A percentile compares a stretch with the other conserved stretches of the same genome.
phyloP scores from a whole-genome alignment of 768 basidiomycete genomes.

The Tylopilus subfusipes region DNA sequence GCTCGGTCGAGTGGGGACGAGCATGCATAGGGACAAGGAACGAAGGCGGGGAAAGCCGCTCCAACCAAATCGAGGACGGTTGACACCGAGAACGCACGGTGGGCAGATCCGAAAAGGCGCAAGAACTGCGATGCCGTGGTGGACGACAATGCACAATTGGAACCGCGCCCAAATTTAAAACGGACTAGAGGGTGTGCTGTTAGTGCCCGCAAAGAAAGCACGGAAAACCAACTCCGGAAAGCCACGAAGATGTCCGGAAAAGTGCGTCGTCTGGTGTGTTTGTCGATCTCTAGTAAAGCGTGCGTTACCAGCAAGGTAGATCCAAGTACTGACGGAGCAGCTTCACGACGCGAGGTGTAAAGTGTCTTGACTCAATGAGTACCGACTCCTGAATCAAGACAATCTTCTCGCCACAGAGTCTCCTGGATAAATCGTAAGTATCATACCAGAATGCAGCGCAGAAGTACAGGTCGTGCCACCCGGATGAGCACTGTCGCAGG shows the following conservation, averaged over 20 bases:
- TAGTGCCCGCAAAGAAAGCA: not conserved
- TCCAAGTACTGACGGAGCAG: not conserved
- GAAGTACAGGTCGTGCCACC: conserved; percentile 10
- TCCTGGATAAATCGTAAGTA: not conserved
- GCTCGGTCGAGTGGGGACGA: not conserved
- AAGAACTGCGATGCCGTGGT: not conserved
- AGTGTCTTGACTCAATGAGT: not conserved
- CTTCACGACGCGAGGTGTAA: not conserved
- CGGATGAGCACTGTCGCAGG: not conserved
- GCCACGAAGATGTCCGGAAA: conserved; percentile 1
- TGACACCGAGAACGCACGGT: not conserved
- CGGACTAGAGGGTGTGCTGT: not conserved
- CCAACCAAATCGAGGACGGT: conserved; percentile 1
- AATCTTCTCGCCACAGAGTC: not conserved
- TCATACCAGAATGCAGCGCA: conserved; percentile 1
- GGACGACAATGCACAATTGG: conserved; percentile 6
- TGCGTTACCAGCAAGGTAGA: not conserved
- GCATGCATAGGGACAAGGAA: not conserved
- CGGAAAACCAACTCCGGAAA: conserved; percentile 3
- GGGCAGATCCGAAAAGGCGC: not conserved
- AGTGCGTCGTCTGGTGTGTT: conserved; percentile 1
- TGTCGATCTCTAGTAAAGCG: not conserved
- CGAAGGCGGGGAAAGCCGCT: conserved; percentile 1
- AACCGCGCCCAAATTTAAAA: not conserved
- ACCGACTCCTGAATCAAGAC: not conserved